Percentiles rank a stretch among this genome's conserved stretches.
These are phyloP conservation scores for Mycena galopus DNA, from an alignment of 768 basidiomycete species.

Conservation along the genomic window DNA sequence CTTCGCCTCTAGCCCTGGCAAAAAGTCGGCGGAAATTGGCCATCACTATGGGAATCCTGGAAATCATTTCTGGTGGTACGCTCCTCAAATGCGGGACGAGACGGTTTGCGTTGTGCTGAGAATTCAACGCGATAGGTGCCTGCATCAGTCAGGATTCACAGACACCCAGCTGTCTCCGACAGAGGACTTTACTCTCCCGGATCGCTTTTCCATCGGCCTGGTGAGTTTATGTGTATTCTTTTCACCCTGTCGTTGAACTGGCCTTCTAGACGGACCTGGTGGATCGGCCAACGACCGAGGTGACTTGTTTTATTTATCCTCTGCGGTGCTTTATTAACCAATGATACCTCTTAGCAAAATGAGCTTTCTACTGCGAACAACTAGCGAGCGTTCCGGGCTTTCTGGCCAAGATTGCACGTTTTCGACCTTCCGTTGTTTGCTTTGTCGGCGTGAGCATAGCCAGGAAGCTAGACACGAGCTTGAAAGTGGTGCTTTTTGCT, in stretches of 20 bases:
- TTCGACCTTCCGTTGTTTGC: constrained; percentile 76
- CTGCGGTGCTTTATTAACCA: background rate
- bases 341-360: constrained; percentile 56
- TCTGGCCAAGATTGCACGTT: constrained; percentile 67
- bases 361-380: constrained; percentile 70
- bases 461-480: constrained; percentile 48
- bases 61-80: constrained; percentile 81
- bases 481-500: constrained; percentile 31
- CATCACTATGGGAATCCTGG: constrained; percentile 86
- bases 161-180: constrained; percentile 61
- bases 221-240: constrained; percentile 54
- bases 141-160: constrained; percentile 78
- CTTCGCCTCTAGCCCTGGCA: constrained; percentile 66
- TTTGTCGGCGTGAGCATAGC: constrained; percentile 83
- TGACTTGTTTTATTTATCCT: constrained; percentile 39
- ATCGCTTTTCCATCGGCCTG: constrained; percentile 71
- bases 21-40: constrained; percentile 74
- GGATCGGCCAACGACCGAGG: constrained; percentile 75
- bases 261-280: constrained; percentile 78
- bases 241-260: background rate
- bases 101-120: too few relatives aligned
- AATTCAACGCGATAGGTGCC: constrained; percentile 49
- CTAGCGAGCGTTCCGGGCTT: constrained; percentile 66
- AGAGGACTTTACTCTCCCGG: constrained; percentile 74
- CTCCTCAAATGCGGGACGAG: too few relatives aligned